Evolutionary conservation across 495 filamentous ascomycete genomes (phyloP), one percentile per base, ranked within the genome.

Genomic region (Darksidea phi): DNA sequence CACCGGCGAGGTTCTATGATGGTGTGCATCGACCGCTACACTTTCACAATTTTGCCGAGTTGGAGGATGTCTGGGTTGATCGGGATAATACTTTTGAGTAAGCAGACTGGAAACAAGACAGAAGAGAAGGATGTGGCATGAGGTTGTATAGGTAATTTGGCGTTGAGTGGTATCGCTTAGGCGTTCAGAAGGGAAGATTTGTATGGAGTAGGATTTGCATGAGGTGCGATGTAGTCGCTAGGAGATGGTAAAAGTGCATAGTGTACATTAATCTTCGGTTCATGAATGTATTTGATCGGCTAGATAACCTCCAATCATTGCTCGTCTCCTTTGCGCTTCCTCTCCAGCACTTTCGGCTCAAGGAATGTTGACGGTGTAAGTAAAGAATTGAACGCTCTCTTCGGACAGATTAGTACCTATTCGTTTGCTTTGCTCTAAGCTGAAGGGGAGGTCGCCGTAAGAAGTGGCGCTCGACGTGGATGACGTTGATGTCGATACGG

Each of bases 21-120:
- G 91, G 92, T 70, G 83, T 90, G 69, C 95, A 99, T 73, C 86
- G 95, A 23, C 90, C 90, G 28, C 76, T 96, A 63, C 95, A 99
- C 76, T 99, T 97, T 82, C 36, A 47, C 20, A 72, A 63, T 20
- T 76, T 76, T 59, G 66, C 70, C 6, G 74, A 75, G 65, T 48
- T 76, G 62, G 74, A 76, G 59, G 73, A 76, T 66, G 64, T 75
- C 11, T 76, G 74, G 74, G 74, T 76, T 25, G 74, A 76, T 68
- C 37, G 74, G 64, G 69, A 70, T 47, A 70, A 76, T 61, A 67
- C 71, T 34, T 72, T 76, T 42, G 57, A 68, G 49, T 68, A 63
- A 32, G 10, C 28, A 32, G 28, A 32, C 28, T 32, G 28, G 10
- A 10, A 32, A 32, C 28, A 32, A 32, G 28, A 10, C 10, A 10